Evolutionary conservation across 1,284 basidiomycete species (phyloP), one percentile per base, ranked within the genome.

Genomic region (Trametes sp.): DNA sequence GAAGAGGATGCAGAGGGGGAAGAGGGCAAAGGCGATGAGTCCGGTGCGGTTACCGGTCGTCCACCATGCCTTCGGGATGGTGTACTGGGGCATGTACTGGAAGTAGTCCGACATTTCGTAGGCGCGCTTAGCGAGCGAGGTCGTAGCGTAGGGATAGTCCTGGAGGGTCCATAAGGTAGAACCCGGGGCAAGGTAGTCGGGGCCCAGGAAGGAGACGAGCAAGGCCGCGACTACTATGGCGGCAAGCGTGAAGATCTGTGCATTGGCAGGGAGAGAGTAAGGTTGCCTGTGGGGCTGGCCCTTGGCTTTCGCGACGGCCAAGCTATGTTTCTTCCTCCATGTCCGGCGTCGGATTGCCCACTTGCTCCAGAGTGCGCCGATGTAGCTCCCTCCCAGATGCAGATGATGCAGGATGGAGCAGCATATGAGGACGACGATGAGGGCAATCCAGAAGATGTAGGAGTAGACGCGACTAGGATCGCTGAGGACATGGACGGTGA

Each of bases 51-150:
- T 86, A 19, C 88, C 90, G 0, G 87, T 80, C 0, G 92, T 90
- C 94, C 94, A 96, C 78, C 87, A 87, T 3, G 88, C 84, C 74
- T 93, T 93, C 54, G 76, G 68, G 71, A 95, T 88, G 55, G 86
- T 85, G 75, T 88, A 86, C 67, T 84, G 78, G 2, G 87, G 82
- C 61, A 79, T 77, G 52, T 75, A 81, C 45, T 73, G 73, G 38
- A 63, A 62, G 69, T 76, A 79, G 4, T 70, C 57, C 19, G 72
- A 71, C 6, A 68, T 58, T 46, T 76, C 70, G 53, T 77, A 76
- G 4, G 60, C 36, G 44, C 69, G 59, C 59, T 73, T 69, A 46
- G 69, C 66, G 62, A 58, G 50, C 66, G 57, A 64, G 59, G 66
- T 76, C 60, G 70, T 82, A 72, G 69, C 66, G 42, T 58, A 62